phyloP scores from a whole-genome alignment of 1,139 yeast species.

The Yamadazyma mexicana region DNA sequence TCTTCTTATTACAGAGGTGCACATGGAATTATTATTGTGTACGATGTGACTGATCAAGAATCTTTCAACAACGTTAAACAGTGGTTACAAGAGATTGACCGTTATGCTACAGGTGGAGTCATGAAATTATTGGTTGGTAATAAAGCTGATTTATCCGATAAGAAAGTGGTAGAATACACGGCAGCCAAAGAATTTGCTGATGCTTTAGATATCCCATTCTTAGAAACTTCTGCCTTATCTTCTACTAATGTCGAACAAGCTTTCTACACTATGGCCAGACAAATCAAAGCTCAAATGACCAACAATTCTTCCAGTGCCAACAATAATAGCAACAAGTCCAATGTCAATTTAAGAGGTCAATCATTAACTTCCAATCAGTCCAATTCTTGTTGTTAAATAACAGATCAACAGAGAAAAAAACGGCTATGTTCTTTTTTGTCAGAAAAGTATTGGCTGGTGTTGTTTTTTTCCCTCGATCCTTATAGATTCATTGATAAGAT shows the following conservation, averaged over 20 bases:
- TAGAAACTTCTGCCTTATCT: conserved; percentile 94
- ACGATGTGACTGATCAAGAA: conserved; percentile 98
- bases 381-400: conserved; percentile 73
- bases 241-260: conserved; percentile 98
- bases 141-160: conserved; percentile 91
- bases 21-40: conserved; percentile 95
- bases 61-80: conserved; percentile 96
- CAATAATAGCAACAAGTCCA: conserved; percentile 50
- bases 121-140: conserved; percentile 95
- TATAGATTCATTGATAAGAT: conserved; percentile 1
- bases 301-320: conserved; percentile 50
- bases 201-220: conserved; percentile 89
- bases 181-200: conserved; percentile 98
- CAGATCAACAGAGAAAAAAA: too few relatives aligned
- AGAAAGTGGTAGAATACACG: conserved; percentile 93
- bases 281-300: conserved; percentile 95
- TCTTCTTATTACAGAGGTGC: conserved; percentile 98
- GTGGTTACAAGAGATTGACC: conserved; percentile 98
- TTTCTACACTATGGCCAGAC: conserved; percentile 97
- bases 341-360: conserved; percentile 88
- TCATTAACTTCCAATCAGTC: conserved; percentile 68
- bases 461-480: neutral
- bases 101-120: conserved; percentile 97
- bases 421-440: too few relatives aligned
- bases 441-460: too few relatives aligned